A percentile compares a stretch with the other conserved stretches of the same genome.
These are phyloP conservation scores for Teunomyces panamensis DNA, from an alignment of 805 yeast species.

Conservation along the genomic window DNA sequence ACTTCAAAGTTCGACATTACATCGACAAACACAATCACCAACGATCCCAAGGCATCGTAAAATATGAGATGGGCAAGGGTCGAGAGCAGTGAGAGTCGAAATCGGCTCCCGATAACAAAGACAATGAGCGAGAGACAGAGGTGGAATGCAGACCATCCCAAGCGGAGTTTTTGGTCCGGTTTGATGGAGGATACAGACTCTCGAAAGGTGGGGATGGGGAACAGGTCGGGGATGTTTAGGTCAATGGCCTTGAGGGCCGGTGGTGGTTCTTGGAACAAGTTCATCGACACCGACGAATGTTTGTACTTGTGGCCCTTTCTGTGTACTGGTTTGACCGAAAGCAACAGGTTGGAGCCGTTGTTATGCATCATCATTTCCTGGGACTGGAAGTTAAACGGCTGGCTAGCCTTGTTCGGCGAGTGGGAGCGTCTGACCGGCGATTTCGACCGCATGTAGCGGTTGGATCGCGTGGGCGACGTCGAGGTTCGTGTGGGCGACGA, in stretches of 20 bases:
- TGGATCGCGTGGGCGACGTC: conserved; percentile 24
- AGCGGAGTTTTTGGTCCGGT: conserved; percentile 52
- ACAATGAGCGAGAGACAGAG: conserved; percentile 50
- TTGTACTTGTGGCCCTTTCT: conserved; percentile 95
- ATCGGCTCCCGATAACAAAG: conserved; percentile 58
- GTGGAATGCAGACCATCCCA: conserved; percentile 62
- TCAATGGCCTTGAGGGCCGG: conserved; percentile 52
- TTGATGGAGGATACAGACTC: conserved; percentile 66
- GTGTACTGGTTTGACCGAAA: conserved; percentile 53
- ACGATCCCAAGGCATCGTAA: conserved; percentile 80
- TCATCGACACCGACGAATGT: conserved; percentile 95
- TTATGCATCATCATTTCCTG: conserved; percentile 38
- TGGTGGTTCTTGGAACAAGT: conserved; percentile 91
- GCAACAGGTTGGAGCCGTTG: conserved; percentile 21
- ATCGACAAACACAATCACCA: conserved; percentile 67
- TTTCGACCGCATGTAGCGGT: conserved; percentile 26
- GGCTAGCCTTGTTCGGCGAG: conserved; percentile 23
- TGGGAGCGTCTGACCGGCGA: conserved; percentile 25
- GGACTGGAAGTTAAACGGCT: conserved; percentile 67
- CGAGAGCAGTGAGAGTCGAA: conserved; percentile 57
- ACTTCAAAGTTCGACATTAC: conserved; percentile 88
- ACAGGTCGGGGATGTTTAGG: conserved; percentile 54
- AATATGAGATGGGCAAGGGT: conserved; percentile 85
- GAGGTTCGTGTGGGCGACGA: conserved; percentile 27
- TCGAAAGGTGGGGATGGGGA: conserved; percentile 66